These are phyloP conservation scores for Mycena capillaripes DNA, from an alignment of 768 basidiomycete genomes.

Conservation along the genomic window DNA sequence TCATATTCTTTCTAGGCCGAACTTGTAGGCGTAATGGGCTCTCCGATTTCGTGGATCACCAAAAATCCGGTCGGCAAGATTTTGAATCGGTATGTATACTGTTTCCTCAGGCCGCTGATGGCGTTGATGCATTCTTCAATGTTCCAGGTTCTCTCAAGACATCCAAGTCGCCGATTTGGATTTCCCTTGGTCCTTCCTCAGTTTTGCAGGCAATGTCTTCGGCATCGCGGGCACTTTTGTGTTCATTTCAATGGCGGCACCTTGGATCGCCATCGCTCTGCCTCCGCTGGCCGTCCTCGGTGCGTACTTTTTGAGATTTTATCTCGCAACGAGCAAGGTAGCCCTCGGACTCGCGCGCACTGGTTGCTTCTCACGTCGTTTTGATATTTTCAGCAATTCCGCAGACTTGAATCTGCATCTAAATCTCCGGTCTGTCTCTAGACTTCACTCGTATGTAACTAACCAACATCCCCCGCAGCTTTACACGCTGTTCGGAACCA, in stretches of 20 bases:
- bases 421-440: slow-evolving; percentile 26
- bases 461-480: background rate
- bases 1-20: slow-evolving; percentile 1
- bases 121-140: background rate
- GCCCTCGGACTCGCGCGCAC: background rate
- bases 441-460: background rate
- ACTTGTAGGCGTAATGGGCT: slow-evolving; percentile 22
- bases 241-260: slow-evolving; percentile 24
- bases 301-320: slow-evolving; percentile 14
- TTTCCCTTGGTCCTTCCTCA: slow-evolving; percentile 27
- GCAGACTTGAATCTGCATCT: slow-evolving; percentile 22
- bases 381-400: slow-evolving; percentile 25
- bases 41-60: slow-evolving; percentile 32
- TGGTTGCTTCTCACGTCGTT: background rate
- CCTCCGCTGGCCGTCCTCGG: slow-evolving; percentile 17
- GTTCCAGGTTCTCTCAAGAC: slow-evolving; percentile 30
- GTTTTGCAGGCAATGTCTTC: slow-evolving; percentile 10
- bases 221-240: slow-evolving; percentile 16
- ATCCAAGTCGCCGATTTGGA: slow-evolving; percentile 25
- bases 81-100: slow-evolving; percentile 27
- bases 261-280: slow-evolving; percentile 19
- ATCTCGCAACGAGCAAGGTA: slow-evolving; percentile 34
- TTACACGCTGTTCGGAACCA: slow-evolving; percentile 28
- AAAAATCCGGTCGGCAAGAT: slow-evolving; percentile 28
- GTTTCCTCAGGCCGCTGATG: too few species aligned